phyloP scores from a whole-genome alignment of 208 protist species.

The Leishmania aethiopica region DNA sequence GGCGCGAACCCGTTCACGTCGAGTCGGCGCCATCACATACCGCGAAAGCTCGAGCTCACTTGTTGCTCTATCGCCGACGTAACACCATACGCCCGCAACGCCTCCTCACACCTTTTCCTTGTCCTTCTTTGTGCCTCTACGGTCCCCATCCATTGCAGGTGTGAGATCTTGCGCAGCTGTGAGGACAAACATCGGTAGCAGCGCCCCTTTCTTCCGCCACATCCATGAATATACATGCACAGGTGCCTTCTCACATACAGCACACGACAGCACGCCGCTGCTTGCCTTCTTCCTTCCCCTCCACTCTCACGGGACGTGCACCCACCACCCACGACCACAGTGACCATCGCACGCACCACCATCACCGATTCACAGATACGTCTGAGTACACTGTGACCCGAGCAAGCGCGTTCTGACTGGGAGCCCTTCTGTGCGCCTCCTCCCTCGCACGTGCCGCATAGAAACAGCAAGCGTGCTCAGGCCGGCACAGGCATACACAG shows the following conservation, averaged over 20 bases:
- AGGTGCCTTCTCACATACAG: not conserved
- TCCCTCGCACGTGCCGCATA: not conserved
- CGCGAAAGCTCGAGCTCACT: not conserved
- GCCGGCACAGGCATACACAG: not conserved
- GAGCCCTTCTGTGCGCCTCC: not conserved
- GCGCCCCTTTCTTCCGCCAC: not conserved
- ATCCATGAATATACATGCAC: not conserved
- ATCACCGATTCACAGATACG: not conserved
- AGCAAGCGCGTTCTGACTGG: not conserved
- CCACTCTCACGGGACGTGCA: not conserved
- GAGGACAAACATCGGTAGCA: not conserved
- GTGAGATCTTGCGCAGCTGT: not conserved
- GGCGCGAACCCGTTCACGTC: not conserved
- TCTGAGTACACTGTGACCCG: not conserved
- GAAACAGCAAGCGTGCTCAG: not conserved
- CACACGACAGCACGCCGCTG: not conserved
- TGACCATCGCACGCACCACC: not conserved
- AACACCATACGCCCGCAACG: not conserved
- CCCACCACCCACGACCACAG: not conserved
- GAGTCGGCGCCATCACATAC: not conserved
- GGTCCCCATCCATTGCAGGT: not conserved
- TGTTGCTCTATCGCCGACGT: not conserved
- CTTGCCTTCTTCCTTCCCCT: not conserved
- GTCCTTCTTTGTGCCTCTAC: not conserved
- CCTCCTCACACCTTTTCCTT: not conserved